These are phyloP conservation scores for Leccinum sublutescens DNA, from an alignment of 768 basidiomycete species.

Conservation along the genomic window DNA sequence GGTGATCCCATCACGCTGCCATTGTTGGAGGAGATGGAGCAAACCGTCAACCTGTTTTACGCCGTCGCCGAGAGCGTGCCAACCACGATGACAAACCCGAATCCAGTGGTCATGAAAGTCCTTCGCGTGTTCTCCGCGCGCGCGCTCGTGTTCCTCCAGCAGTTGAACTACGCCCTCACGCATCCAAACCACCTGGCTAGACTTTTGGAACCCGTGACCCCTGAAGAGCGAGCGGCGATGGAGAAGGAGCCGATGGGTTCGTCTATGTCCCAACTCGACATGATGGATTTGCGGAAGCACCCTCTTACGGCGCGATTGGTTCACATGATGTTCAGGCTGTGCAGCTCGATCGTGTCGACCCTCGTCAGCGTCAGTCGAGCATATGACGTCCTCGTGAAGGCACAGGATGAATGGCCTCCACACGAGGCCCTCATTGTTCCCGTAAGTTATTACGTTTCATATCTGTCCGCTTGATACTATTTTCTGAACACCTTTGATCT, in stretches of 20 bases:
- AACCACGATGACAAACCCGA: constrained; percentile 15
- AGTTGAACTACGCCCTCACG: constrained; percentile 85
- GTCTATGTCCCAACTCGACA: constrained; percentile 40
- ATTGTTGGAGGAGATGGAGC: constrained; percentile 80
- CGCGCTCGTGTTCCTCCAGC: constrained; percentile 75
- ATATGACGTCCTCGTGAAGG: constrained; percentile 61
- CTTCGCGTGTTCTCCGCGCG: constrained; percentile 66
- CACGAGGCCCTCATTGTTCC: constrained; percentile 69
- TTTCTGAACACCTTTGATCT: neutral
- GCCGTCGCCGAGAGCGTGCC: constrained; percentile 57
- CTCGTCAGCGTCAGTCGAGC: constrained; percentile 69
- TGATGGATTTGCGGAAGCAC: constrained; percentile 61
- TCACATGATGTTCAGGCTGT: constrained; percentile 68
- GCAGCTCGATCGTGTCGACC: constrained; percentile 66
- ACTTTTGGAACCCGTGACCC: constrained; percentile 74
- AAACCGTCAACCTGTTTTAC: constrained; percentile 74
- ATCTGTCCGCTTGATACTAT: neutral
- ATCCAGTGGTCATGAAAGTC: constrained; percentile 57
- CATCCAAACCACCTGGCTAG: constrained; percentile 88
- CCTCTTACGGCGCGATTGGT: constrained; percentile 73
- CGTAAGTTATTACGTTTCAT: constrained; percentile 42
- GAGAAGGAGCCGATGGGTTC: constrained; percentile 54
- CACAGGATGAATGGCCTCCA: constrained; percentile 70
- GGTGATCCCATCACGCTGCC: constrained; percentile 75
- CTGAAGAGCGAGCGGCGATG: constrained; percentile 67